Evolutionary conservation across 2,329 filamentous ascomycete genomes (phyloP).

Genomic region (Colletotrichum navitas): DNA sequence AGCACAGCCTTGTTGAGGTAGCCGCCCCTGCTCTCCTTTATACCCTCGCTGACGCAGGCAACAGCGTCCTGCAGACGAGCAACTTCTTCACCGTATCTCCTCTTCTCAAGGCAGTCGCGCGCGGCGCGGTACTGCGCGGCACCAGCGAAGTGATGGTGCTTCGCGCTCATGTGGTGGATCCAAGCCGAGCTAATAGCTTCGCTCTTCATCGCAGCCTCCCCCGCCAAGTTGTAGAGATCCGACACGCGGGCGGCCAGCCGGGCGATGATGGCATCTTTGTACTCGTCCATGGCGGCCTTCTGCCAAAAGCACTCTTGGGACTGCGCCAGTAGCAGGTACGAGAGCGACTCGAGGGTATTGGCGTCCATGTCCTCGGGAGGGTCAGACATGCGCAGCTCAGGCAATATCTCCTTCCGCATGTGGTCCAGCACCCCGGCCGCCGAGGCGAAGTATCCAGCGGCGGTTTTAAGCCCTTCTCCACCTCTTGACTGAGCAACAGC

Average conservation of each 20-base stretch:
- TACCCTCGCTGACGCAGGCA: slow-evolving; percentile 83
- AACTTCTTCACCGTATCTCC: slow-evolving; percentile 95
- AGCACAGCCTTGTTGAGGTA: slow-evolving; percentile 86
- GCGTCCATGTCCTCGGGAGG: slow-evolving; percentile 97
- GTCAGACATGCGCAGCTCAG: slow-evolving; percentile 82
- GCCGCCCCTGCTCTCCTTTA: slow-evolving; percentile 80
- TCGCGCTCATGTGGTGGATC: slow-evolving; percentile 98
- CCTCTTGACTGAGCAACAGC: slow-evolving; percentile 84
- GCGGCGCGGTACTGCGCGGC: slow-evolving; percentile 94
- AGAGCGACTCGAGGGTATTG: slow-evolving; percentile 84
- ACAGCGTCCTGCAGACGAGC: slow-evolving; percentile 87
- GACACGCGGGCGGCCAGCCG: slow-evolving; percentile 91
- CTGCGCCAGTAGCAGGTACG: slow-evolving; percentile 88
- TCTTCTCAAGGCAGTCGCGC: slow-evolving; percentile 91
- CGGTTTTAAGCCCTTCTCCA: slow-evolving; percentile 85
- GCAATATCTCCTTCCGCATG: slow-evolving; percentile 80
- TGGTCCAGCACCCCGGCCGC: slow-evolving; percentile 87
- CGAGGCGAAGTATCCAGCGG: slow-evolving; percentile 90
- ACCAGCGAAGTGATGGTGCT: slow-evolving; percentile 96
- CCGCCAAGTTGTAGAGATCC: slow-evolving; percentile 87
- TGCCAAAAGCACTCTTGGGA: slow-evolving; percentile 99
- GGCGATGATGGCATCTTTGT: slow-evolving; percentile 93
- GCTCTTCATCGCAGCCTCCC: slow-evolving; percentile 88
- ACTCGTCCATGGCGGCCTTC: slow-evolving; percentile 92
- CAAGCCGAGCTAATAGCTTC: slow-evolving; percentile 91